Evolutionary conservation across 257 asterid genomes (phyloP).

Genomic region (Solanum raphanifolium): DNA sequence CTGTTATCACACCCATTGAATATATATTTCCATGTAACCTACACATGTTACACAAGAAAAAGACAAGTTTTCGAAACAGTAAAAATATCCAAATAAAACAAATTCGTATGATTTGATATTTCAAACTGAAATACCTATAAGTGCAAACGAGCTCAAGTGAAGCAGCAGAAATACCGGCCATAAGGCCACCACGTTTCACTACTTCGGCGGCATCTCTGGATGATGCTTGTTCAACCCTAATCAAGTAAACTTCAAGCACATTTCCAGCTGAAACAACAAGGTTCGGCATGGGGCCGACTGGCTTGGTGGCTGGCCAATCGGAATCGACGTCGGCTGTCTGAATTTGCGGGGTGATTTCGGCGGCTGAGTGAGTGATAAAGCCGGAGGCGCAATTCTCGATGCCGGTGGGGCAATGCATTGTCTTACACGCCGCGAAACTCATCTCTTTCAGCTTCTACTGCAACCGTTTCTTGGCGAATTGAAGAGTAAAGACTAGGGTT

Average conservation of each 20-base stretch:
- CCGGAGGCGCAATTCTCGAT: constrained; percentile 88
- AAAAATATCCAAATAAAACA: background rate
- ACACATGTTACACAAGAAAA: constrained; percentile 7
- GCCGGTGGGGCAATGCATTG: constrained; percentile 92
- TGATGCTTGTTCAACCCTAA: constrained; percentile 59
- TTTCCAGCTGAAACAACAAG: constrained; percentile 70
- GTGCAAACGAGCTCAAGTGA: constrained; percentile 80
- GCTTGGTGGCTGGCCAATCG: constrained; percentile 57
- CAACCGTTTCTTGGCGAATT: background rate
- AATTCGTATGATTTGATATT: background rate
- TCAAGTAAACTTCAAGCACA: constrained; percentile 62
- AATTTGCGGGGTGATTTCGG: constrained; percentile 43
- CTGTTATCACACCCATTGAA: constrained; percentile 62
- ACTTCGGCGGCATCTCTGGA: constrained; percentile 32
- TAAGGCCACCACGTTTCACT: constrained; percentile 70
- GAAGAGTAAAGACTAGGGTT: background rate
- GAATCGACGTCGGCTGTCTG: constrained; percentile 60
- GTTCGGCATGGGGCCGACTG: constrained; percentile 68
- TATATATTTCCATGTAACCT: constrained; percentile 98
- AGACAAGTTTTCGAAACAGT: background rate
- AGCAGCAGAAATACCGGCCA: constrained; percentile 78
- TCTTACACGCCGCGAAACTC: constrained; percentile 87
- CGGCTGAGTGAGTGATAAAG: constrained; percentile 62
- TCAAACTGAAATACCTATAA: constrained; percentile 43
- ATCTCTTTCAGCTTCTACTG: constrained; percentile 12